Percentiles rank a stretch among this genome's conserved stretches.
These are phyloP conservation scores for Triangularia setosa DNA, from an alignment of 2,329 filamentous ascomycete genomes.

Conservation along the genomic window DNA sequence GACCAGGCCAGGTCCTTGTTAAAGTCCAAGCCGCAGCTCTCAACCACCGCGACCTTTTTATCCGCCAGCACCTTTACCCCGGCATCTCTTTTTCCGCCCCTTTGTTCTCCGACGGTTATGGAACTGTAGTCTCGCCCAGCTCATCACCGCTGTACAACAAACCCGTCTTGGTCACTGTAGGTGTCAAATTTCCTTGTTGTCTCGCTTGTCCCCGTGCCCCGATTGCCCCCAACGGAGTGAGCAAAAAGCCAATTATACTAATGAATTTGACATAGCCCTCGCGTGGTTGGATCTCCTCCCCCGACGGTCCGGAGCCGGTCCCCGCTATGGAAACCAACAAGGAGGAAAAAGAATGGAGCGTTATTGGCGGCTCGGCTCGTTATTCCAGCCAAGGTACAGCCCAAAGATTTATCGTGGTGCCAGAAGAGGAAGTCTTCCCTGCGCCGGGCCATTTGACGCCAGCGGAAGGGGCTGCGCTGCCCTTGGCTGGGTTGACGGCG, in stretches of 20 bases:
- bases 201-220: no score
- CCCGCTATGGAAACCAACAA: conserved; percentile 28
- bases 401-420: conserved; percentile 67
- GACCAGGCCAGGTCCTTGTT: conserved; percentile 67
- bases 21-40: conserved; percentile 75
- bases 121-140: conserved; percentile 65
- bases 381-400: conserved; percentile 63
- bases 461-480: conserved; percentile 76
- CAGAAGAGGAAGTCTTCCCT: conserved; percentile 69
- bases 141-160: conserved; percentile 51
- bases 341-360: conserved; percentile 47
- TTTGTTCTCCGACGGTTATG: conserved; percentile 78
- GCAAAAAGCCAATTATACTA: no score
- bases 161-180: conserved; percentile 74
- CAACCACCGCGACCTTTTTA: conserved; percentile 94
- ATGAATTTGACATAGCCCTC: no score
- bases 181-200: no score
- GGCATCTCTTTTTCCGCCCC: conserved; percentile 74
- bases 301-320: conserved; percentile 64
- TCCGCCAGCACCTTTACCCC: conserved; percentile 88
- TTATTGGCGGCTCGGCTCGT: conserved; percentile 65
- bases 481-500: conserved; percentile 79
- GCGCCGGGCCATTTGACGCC: conserved; percentile 68
- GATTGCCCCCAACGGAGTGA: no score
- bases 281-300: conserved; percentile 69